Base-by-base conservation (phyloP, 352 stramenopile species). In the Phytopythium boreale region DNA sequence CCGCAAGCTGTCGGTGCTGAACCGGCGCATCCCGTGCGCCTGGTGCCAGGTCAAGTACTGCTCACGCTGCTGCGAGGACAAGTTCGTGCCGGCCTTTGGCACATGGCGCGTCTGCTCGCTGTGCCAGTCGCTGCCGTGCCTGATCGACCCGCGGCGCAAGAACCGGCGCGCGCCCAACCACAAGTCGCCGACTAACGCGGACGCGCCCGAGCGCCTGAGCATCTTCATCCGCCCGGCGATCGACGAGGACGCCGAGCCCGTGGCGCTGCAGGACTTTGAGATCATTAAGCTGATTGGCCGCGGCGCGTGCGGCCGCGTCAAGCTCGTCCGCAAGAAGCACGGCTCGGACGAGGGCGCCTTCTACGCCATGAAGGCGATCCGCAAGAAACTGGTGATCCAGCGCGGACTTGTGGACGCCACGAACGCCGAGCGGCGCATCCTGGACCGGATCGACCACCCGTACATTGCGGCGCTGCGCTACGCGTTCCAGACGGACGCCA, bases 211-310 rank as follows among this genome's bases (percentile, higher is more conserved):
- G 46, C 82, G 84, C 6, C 74, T 71, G 51, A 92, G 81, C 31
- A 79, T 95, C 36, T 95, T 95, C 51, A 93, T 93, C 65, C 82
- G 87, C 49, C 81, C 87, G 4, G 72, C 67, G 31, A 75, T 61
- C 2, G 80, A 87, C 59, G 73, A 80, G 34, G 73, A 80, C 49
- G 55, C 55, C 55, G 84, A 89, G 29, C 73, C 72, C 0, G 80
- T 95, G 56, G 86, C 74, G 59, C 77, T 98, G 36, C 76, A 75
- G 41, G 90, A 96, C 66, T 99, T 99, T 82, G 96, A 98, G 71
- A 98, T 99, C 68, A 92, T 99, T 61, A 98, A 98, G 69, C 88
- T 99, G 34, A 97, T 99, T 64, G 97, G 97, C 26, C 97, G 98
- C 65, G 96, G 96, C 47, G 87, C 87, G 4, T 98, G 84, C 53